phyloP scores from a whole-genome alignment of 768 basidiomycete genomes.

The Boletales sp. region DNA sequence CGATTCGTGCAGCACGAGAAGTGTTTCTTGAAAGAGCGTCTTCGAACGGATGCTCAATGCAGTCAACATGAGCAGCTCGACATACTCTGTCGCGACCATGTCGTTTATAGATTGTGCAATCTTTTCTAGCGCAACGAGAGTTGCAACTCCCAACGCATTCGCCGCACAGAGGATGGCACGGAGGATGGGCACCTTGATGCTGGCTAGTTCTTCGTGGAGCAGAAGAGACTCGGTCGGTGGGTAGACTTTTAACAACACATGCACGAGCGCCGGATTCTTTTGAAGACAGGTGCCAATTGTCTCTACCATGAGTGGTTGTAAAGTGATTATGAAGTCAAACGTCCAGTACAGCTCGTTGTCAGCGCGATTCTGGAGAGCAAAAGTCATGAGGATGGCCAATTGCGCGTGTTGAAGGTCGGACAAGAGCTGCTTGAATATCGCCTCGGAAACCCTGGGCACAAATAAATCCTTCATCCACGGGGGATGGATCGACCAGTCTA shows the following conservation, averaged over 20 bases:
- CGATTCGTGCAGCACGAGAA: conserved; percentile 56
- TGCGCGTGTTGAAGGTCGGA: conserved; percentile 21
- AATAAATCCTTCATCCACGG: conserved; percentile 33
- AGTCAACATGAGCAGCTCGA: conserved; percentile 50
- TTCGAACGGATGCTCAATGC: conserved; percentile 50
- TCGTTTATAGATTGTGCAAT: conserved; percentile 41
- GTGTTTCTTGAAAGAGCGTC: conserved; percentile 53
- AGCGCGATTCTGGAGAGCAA: conserved; percentile 44
- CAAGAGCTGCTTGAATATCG: conserved; percentile 17
- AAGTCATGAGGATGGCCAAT: conserved; percentile 13
- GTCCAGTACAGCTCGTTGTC: conserved; percentile 53
- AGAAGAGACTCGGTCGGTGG: conserved; percentile 41
- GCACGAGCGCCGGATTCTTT: conserved; percentile 50
- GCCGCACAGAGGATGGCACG: conserved; percentile 52
- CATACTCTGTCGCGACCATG: conserved; percentile 41
- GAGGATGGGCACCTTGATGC: conserved; percentile 34
- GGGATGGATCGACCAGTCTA: conserved; percentile 37
- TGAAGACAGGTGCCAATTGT: conserved; percentile 43
- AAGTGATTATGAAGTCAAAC: conserved; percentile 39
- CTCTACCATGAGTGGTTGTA: conserved; percentile 27
- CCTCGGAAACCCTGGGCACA: conserved; percentile 21
- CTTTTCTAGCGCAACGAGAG: conserved; percentile 58
- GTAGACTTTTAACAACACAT: conserved; percentile 46
- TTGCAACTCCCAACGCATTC: conserved; percentile 50
- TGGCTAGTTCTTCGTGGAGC: conserved; percentile 24